Conservation (phyloP, 305 asterid genomes). For the Plantago coronopus region DNA sequence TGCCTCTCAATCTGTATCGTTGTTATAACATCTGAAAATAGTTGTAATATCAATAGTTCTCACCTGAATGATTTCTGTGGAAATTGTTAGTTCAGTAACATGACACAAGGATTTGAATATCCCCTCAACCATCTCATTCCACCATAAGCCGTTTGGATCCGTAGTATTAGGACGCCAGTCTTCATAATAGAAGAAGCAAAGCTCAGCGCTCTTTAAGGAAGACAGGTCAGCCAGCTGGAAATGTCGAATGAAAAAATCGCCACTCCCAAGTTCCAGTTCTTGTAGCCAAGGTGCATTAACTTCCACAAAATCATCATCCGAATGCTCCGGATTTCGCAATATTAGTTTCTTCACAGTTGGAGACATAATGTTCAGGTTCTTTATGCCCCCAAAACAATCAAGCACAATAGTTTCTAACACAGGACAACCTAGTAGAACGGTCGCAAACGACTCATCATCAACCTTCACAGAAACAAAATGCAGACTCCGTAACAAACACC, state of each 20-base stretch:
- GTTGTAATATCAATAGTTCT: background rate
- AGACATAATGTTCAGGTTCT: background rate
- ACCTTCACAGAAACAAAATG: background rate
- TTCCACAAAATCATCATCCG: background rate
- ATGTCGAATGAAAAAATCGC: background rate
- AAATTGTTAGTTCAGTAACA: background rate
- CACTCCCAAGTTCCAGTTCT: background rate
- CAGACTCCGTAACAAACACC: background rate
- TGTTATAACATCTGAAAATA: background rate
- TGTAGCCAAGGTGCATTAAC: constrained; percentile 6
- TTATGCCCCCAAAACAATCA: background rate
- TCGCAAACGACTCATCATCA: background rate
- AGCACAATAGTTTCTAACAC: background rate
- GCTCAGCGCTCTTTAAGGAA: background rate
- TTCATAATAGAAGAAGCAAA: background rate
- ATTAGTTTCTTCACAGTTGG: background rate
- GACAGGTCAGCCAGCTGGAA: background rate
- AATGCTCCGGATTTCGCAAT: background rate
- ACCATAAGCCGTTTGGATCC: background rate
- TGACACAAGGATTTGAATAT: background rate
- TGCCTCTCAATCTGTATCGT: too few relatives aligned
- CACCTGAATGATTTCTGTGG: background rate
- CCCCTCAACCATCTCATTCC: background rate
- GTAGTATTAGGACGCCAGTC: background rate
- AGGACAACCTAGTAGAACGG: background rate